These are phyloP conservation scores for Flaveria floridana DNA, from an alignment of 140 eudicot species.

Conservation along the genomic window DNA sequence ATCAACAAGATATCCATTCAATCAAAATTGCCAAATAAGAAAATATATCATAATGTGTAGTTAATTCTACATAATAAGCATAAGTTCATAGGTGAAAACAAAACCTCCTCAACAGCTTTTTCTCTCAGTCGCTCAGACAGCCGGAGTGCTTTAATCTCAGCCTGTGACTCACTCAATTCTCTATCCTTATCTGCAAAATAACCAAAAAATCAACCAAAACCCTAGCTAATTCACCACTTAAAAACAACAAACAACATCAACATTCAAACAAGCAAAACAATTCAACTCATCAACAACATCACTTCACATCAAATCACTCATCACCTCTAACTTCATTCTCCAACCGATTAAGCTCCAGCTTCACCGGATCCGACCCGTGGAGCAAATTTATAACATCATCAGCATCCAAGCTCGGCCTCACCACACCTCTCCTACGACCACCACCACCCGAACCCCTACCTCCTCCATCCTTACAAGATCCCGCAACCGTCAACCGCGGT, in stretches of 20 bases:
- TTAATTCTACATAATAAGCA: not conserved
- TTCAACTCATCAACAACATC: not conserved
- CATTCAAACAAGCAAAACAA: constrained; percentile 5
- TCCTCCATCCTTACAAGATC: constrained; percentile 52
- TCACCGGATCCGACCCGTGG: constrained; percentile 99
- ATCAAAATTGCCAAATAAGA: not conserved
- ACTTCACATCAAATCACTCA: not conserved
- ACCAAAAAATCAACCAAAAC: constrained; percentile 12
- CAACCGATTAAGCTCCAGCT: constrained; percentile 84
- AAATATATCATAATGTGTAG: not conserved
- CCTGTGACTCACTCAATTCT: constrained; percentile 78
- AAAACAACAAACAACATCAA: constrained; percentile 18
- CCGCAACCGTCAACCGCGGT: constrained; percentile 56
- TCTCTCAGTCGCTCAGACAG: constrained; percentile 79
- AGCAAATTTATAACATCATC: constrained; percentile 72
- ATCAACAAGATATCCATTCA: constrained; percentile 21
- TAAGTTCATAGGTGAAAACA: constrained; percentile 14
- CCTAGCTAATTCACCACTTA: not conserved
- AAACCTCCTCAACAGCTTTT: constrained; percentile 96
- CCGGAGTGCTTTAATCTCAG: constrained; percentile 81
- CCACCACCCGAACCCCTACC: constrained; percentile 31
- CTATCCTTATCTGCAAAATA: constrained; percentile 75
- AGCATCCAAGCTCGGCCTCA: constrained; percentile 76
- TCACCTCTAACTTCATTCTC: constrained; percentile 96
- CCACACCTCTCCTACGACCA: constrained; percentile 54